Evolutionary conservation across 495 filamentous ascomycete genomes (phyloP).

Genomic region (Talaromyces thailandensis): DNA sequence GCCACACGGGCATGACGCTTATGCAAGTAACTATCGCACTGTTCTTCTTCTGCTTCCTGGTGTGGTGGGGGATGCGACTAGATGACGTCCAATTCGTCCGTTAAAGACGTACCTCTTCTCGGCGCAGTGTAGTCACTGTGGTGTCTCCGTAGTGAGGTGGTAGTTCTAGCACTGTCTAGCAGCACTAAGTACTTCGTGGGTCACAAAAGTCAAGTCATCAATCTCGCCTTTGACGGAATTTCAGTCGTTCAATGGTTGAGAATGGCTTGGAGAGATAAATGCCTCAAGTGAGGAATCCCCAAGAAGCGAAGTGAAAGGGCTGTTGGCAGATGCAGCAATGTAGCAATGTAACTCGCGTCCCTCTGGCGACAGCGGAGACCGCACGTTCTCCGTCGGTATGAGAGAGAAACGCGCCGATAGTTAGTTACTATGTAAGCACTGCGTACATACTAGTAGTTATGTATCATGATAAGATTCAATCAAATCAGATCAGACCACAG

Average conservation of each 20-base stretch:
- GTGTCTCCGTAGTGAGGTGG: neutral
- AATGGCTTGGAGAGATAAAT: neutral
- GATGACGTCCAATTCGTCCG: neutral
- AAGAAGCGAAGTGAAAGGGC: neutral
- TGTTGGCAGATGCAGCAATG: neutral
- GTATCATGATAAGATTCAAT: neutral
- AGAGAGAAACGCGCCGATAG: neutral
- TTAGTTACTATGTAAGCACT: too few species aligned
- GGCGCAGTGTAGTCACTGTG: neutral
- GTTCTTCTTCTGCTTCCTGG: neutral
- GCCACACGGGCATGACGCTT: neutral
- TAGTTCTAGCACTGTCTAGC: neutral
- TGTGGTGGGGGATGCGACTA: neutral
- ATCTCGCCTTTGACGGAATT: neutral
- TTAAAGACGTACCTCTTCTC: neutral
- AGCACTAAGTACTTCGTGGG: neutral
- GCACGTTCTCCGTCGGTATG: neutral
- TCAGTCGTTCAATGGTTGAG: neutral
- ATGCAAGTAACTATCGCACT: neutral
- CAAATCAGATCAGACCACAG: constrained; percentile 1
- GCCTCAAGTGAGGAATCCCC: neutral
- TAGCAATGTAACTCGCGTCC: neutral
- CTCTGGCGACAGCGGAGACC: neutral
- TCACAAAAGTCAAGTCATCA: neutral
- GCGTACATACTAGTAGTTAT: too few species aligned